Conservation (phyloP, 305 asterid genomes). For the Lippia alba region DNA sequence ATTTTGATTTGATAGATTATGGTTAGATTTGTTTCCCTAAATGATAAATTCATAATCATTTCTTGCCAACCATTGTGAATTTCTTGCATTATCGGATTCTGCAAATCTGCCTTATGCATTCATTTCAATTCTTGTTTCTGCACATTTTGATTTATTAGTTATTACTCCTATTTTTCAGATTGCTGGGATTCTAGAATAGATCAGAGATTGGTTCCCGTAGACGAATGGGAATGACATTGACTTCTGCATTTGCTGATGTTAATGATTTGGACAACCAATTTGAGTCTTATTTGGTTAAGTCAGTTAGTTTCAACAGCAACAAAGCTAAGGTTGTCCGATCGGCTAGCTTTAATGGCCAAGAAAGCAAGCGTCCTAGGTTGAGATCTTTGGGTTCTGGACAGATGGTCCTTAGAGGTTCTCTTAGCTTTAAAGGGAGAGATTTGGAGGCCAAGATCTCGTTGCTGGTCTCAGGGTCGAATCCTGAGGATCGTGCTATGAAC, state of each 20-base stretch:
- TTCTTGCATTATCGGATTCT: neutral
- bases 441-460: slow-evolving; percentile 54
- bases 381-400: slow-evolving; percentile 53
- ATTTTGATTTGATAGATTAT: too few species aligned
- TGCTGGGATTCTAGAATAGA: slow-evolving; percentile 17
- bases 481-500: slow-evolving; percentile 34
- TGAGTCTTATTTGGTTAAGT: slow-evolving; percentile 50
- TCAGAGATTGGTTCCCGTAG: slow-evolving; percentile 20
- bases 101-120: neutral
- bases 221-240: slow-evolving; percentile 63
- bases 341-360: slow-evolving; percentile 41
- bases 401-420: slow-evolving; percentile 57
- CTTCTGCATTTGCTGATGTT: slow-evolving; percentile 45
- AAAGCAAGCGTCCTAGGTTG: slow-evolving; percentile 37
- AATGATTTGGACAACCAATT: slow-evolving; percentile 52
- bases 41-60: neutral
- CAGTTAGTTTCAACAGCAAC: slow-evolving; percentile 46
- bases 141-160: neutral
- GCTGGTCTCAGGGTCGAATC: slow-evolving; percentile 37
- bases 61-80: neutral
- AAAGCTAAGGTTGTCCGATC: slow-evolving; percentile 39
- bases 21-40: neutral
- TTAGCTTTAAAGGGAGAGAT: slow-evolving; percentile 62
- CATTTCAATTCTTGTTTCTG: neutral
- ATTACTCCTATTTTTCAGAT: slow-evolving; percentile 3